Conservation (phyloP, 371 early-diverging fungal species). For the Mortierella sp. region DNA sequence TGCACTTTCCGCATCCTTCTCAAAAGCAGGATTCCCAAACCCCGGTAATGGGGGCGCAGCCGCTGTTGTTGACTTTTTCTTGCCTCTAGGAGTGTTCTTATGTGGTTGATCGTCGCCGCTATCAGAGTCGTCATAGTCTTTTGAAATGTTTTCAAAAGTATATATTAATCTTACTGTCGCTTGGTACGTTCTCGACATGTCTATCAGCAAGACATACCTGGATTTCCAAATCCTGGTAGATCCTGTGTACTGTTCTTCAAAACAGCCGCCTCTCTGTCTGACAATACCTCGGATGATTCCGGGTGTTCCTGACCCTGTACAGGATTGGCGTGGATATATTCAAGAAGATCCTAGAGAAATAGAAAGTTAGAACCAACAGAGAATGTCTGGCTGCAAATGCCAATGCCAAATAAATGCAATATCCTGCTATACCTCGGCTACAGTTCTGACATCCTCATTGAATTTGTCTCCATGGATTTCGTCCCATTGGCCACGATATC, state of each 20-base stretch:
- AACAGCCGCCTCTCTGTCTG: conserved; percentile 29
- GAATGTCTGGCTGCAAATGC: neutral
- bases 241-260: conserved; percentile 38
- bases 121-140: conserved; percentile 47
- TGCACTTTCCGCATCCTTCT: conserved; percentile 8
- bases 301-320: conserved; percentile 35
- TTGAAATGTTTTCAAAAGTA: conserved; percentile 2
- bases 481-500: conserved; percentile 46
- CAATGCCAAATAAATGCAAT: too few species aligned
- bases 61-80: conserved; percentile 7
- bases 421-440: conserved; percentile 36
- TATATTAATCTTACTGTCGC: neutral
- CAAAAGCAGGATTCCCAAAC: conserved; percentile 47
- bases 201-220: conserved; percentile 24
- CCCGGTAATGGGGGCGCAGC: conserved; percentile 46
- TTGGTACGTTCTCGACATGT: neutral
- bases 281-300: neutral
- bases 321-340: conserved; percentile 54
- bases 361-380: neutral
- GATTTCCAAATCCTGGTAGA: conserved; percentile 45
- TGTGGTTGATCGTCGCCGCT: conserved; percentile 21
- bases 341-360: conserved; percentile 31
- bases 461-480: conserved; percentile 49
- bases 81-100: neutral
- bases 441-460: conserved; percentile 37